These are phyloP conservation scores for Pythium utonaiense DNA, from an alignment of 352 stramenopile species.

Conservation along the genomic window DNA sequence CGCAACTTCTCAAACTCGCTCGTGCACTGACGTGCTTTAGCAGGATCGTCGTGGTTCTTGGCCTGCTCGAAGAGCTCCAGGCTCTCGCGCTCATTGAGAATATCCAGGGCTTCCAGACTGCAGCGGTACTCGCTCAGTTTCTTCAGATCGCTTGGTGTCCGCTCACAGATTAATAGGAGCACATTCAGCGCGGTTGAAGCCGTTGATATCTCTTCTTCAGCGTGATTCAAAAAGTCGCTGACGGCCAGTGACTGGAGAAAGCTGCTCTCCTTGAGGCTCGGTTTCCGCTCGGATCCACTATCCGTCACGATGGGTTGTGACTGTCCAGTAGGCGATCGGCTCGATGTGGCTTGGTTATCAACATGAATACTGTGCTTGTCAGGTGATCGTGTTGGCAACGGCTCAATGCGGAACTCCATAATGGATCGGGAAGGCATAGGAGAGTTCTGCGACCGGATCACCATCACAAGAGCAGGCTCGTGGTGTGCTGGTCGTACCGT, in stretches of 20 bases:
- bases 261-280: slow-evolving; percentile 33
- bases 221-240: slow-evolving; percentile 64
- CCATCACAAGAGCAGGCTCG: slow-evolving; percentile 13
- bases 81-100: slow-evolving; percentile 64
- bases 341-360: slow-evolving; percentile 1
- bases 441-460: slow-evolving; percentile 19
- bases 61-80: slow-evolving; percentile 41
- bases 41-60: slow-evolving; percentile 30
- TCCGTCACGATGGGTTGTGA: background rate
- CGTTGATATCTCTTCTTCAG: slow-evolving; percentile 75
- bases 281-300: slow-evolving; percentile 4
- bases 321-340: background rate
- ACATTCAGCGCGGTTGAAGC: slow-evolving; percentile 74
- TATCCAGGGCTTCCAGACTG: slow-evolving; percentile 64
- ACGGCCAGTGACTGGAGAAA: slow-evolving; percentile 70
- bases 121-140: slow-evolving; percentile 61
- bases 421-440: slow-evolving; percentile 24
- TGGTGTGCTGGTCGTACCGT: slow-evolving; percentile 4
- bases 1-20: slow-evolving; percentile 48
- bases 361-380: slow-evolving; percentile 17
- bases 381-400: slow-evolving; percentile 24
- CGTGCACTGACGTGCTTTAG: slow-evolving; percentile 31
- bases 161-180: slow-evolving; percentile 68
- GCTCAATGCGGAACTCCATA: slow-evolving; percentile 46
- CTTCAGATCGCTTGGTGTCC: slow-evolving; percentile 38